Evolutionary conservation across 768 basidiomycete genomes (phyloP).

Genomic region (Leucosporidium yakuticum): DNA sequence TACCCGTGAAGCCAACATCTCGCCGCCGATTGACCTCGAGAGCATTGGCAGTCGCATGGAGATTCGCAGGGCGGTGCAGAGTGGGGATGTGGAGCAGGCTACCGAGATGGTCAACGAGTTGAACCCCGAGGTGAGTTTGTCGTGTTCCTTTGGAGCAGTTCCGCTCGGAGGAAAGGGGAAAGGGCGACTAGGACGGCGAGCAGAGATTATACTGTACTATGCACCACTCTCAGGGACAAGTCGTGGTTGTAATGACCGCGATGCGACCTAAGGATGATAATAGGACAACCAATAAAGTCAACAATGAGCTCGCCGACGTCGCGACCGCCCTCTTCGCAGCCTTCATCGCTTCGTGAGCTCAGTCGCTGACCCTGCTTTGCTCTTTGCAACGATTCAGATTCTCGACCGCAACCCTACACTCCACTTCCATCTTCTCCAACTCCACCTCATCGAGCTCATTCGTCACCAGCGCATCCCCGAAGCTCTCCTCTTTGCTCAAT

Average conservation of each 20-base stretch:
- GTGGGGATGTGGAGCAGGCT: constrained; percentile 90
- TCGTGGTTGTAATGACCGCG: constrained; percentile 27
- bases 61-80: constrained; percentile 86
- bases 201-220: constrained; percentile 36
- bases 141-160: constrained; percentile 43
- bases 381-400: constrained; percentile 55
- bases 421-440: constrained; percentile 93
- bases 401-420: constrained; percentile 88
- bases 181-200: neutral
- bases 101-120: constrained; percentile 92
- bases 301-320: constrained; percentile 24
- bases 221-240: constrained; percentile 40
- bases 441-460: constrained; percentile 90
- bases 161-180: neutral
- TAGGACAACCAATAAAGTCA: constrained; percentile 35
- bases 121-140: constrained; percentile 79
- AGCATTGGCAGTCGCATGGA: constrained; percentile 90
- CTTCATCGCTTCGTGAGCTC: neutral
- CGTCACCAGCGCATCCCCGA: constrained; percentile 69
- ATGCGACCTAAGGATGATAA: constrained; percentile 30
- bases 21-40: constrained; percentile 73
- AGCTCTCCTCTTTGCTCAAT: constrained; percentile 84
- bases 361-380: neutral
- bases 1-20: constrained; percentile 74
- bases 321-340: constrained; percentile 1